Base-by-base conservation (phyloP, 108 stramenopile genomes). In the Phaeodactylum tricornutum region DNA sequence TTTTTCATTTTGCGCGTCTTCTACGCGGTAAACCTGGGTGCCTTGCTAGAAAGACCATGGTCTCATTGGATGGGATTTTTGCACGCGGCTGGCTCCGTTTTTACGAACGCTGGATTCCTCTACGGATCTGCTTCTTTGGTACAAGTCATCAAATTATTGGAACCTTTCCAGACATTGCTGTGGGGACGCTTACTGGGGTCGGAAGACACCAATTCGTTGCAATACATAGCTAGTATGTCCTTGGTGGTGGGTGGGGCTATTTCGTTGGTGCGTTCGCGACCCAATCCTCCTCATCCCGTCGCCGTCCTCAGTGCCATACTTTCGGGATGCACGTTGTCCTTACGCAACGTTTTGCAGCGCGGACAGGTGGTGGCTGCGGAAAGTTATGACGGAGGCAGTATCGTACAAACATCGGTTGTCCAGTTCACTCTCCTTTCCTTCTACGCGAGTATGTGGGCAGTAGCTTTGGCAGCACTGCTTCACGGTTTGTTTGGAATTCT, bases 81-180 rank as follows among this genome's bases (percentile, higher is more conserved):
- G 12, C 76, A 77, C 43, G 53, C 30, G 7, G 3, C 67, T 14
- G 76, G 76, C 30, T 49, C 32, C 6, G 15, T 77, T 19, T 59
- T 35, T 16, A 77, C 76, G 23, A 77, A 77, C 37, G 20, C 67
- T 43, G 68, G 71, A 15, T 73, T 67, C 30, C 53, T 46, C 27
- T 67, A 67, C 36, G 76, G 76, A 0, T 66, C 64, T 19, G 76
- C 76, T 8, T 55, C 47, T 23, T 8, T 73, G 15, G 69, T 77
- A 2, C 76, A 77, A 64, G 46, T 64, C 17, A 39, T 77, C 8
- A 77, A 77, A 36, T 36, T 77, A 1, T 37, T 77, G 36, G 76
- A 77, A 50, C 76, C 76, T 11, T 55, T 77, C 42, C 65, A 77
- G 38, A 77, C 71, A 6, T 49, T 77, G 12, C 15, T 73, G 17